Evolutionary conservation across 805 yeast species (phyloP), one percentile per base, ranked within the genome.

Genomic region (Babjeviella inositovora): DNA sequence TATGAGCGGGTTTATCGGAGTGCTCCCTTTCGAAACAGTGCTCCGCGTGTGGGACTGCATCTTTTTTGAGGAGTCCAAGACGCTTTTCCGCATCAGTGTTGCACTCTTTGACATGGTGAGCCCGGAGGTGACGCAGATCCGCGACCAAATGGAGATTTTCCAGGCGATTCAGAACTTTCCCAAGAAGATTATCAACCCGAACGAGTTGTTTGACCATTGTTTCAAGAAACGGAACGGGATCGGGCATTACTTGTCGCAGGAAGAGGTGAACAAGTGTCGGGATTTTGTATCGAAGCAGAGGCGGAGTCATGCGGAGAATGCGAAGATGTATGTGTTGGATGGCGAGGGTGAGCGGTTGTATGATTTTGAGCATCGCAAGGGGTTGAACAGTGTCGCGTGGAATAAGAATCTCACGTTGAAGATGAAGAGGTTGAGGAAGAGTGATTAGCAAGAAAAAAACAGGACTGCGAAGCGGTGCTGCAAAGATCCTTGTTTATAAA

Each of bases 1-100:
- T 41, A 87, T 90, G 97, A 79, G 95, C 37, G 66, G 81, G n/a
- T 90, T 79, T 47, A 82, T 90, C 17, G 94, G 93, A 0, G 70
- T 75, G 1, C 47, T 90, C 13, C 98, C 98, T 0, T 69, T 82
- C 12, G 97, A 90, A 39, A 67, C 92, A 0, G 75, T 82, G 6
- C 52, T 90, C 20, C 53, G 97, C 26, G 73, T 90, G 0, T 87
- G 98, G 97, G 98, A 90, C 47, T 80, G 92, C 31, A 50, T 87
- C 23, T 85, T 92, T 57, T 82, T 77, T 40, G 97, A 87, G 43
- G 95, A 82, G 14, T 74, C 93, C 2, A 80, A 80, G 38, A 67
- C 90, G 7, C 54, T 90, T 10, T 90, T 84, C 51, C 68, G 93
- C 28, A 63, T 80, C 3, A 73, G 93, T 1, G 49, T 87, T 25